Evolutionary conservation across 2,329 filamentous ascomycete genomes (phyloP), one percentile per base, ranked within the genome.

Genomic region (Colletotrichum tanaceti): DNA sequence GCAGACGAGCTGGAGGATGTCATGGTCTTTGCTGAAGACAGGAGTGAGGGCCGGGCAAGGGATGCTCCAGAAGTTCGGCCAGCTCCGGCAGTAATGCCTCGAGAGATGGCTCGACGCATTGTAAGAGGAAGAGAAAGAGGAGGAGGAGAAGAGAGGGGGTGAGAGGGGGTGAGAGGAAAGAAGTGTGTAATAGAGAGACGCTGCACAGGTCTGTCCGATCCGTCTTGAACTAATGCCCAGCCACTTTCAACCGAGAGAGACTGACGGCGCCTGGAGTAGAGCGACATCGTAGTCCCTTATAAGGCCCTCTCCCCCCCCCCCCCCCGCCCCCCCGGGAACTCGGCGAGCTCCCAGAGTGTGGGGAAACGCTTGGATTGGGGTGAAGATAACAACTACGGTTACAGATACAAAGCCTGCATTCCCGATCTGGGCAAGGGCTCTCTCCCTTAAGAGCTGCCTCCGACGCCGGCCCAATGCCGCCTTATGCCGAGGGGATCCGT

Each of bases 41-140:
- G 71, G n/a, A 73, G 70, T 55, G 74, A 70, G 46, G 71, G 73
- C 71, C 72, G 74, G 61, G 71, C 73, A 63, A 69, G 72, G 57
- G 74, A 68, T 59, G 72, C 71, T 71, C 73, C 73, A 63, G 75
- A 73, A n/a, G 76, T 75, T 73, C 78, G 76, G 71, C 78, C 74
- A 71, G 77, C 75, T 65, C 76, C 76, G 71, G 75, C 74, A 62
- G 79, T 76, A 61, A 76, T 67, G 74, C 81, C 79, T 70, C 80
- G 78, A 60, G 82, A 77, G 72, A 85, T 73, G 72, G 83, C 74
- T 73, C 83, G 83, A 77, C 82, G 83, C 84, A 86, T 86, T 66
- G 71, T 79, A 74, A 50, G 39, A 65, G 63, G 54, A 24, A 38
- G 39, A 66, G 65, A 47, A 65, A 53, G 28, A 35, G 44, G 10